Evolutionary conservation across 2,329 filamentous ascomycete species (phyloP).

Genomic region (Sclerotinia nivalis): DNA sequence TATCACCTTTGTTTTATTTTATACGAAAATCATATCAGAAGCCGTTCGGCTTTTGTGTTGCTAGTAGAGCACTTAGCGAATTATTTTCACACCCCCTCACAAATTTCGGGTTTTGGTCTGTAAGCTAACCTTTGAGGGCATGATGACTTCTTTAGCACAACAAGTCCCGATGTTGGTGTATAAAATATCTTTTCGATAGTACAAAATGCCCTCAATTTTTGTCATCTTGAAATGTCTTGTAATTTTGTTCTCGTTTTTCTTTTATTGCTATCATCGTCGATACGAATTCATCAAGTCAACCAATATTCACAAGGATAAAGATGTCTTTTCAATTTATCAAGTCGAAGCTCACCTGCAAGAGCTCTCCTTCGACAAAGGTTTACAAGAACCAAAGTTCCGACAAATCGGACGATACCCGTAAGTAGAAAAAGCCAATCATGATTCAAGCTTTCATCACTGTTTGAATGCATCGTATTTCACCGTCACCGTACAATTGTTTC

Average conservation of each 20-base stretch:
- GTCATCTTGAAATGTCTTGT: background rate
- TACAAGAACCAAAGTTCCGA: background rate
- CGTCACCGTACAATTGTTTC: too few relatives aligned
- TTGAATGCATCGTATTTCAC: background rate
- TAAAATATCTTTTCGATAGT: background rate
- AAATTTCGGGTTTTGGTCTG: background rate
- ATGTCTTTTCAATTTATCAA: background rate
- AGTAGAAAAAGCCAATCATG: background rate
- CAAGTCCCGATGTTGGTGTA: background rate
- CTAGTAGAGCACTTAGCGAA: background rate
- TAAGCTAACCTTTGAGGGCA: too few relatives aligned
- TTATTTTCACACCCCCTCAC: too few relatives aligned
- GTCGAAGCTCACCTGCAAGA: background rate
- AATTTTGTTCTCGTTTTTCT: background rate
- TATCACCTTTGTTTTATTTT: background rate
- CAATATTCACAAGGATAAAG: background rate
- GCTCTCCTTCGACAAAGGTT: background rate
- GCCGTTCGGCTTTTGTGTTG: background rate
- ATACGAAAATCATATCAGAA: background rate
- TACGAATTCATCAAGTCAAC: background rate
- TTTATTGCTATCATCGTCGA: background rate
- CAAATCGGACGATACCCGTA: background rate
- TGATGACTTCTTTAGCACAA: background rate
- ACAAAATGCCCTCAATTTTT: background rate
- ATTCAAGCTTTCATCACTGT: background rate